Evolutionary conservation across 208 protist species (phyloP), one percentile per base, ranked within the genome.

Genomic region (Leishmania tropica): DNA sequence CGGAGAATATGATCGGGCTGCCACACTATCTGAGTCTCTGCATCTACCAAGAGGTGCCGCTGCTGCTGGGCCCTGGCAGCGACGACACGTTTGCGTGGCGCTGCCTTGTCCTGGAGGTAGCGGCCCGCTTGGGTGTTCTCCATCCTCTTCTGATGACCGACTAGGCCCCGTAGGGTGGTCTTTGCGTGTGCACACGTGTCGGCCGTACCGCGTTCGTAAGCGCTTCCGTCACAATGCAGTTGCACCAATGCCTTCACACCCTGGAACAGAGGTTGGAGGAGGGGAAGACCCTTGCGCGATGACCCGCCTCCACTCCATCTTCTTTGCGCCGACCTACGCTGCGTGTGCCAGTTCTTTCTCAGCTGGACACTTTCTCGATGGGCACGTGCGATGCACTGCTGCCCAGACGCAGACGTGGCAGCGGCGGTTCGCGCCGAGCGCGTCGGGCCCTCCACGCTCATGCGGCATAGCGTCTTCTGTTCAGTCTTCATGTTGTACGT

Each of bases 41-140:
- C 24, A 81, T 95, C 31, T 97, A 95, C 76, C 62, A 76, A 21
- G 68, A 80, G 24, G 80, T 95, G 37, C 94, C 94, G 19, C 74
- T 88, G 31, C 53, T 95, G 31, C 74, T 97, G 42, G 89, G 89
- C 1, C 24, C 83, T 0, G 40, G 42, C 7, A 72, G 78, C 5
- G 79, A 85, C 15, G 64, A 78, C 15, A 91, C 89, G 8, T 31
- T 67, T 24, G 75, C 77, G 48, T 95, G 91, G 83, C 92, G 94
- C 42, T 68, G 81, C 47, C 80, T 88, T 60, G 87, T 95, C n/a
- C 79, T 96, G 64, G 84, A 91, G 7, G 85, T 89, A 6, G 83
- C 83, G 28, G 67, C 56, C 7, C 71, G 82, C 54, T 84, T 96
- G 7, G 87, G 83, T 28, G 93, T 96, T 58, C 80, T 95, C 48